Conservation (phyloP, 148 eudicot species). For the Vaccinium macrocarpon region DNA sequence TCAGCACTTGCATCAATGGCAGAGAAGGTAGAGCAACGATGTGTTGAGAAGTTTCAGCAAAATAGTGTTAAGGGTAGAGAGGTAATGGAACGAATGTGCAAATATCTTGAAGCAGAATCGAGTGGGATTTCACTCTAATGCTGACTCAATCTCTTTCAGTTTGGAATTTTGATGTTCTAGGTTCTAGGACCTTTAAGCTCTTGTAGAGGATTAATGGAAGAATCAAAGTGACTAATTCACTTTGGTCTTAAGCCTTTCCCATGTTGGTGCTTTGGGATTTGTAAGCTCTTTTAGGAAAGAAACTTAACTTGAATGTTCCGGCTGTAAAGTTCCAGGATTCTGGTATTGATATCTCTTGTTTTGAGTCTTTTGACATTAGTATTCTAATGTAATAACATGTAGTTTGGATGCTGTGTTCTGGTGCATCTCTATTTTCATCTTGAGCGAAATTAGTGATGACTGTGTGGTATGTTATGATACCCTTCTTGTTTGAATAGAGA, state of each 20-base stretch:
- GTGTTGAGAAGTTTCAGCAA: conserved; percentile 85
- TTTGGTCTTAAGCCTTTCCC: conserved; percentile 7
- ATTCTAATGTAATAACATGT: background rate
- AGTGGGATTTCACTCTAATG: conserved; percentile 57
- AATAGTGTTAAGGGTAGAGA: conserved; percentile 95
- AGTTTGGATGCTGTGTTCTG: conserved; percentile 10
- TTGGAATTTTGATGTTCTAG: background rate
- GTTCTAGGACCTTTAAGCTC: conserved; percentile 4
- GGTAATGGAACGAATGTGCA: conserved; percentile 98
- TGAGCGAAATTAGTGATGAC: background rate
- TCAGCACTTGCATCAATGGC: conserved; percentile 90
- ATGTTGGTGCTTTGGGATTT: background rate
- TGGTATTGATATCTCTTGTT: background rate
- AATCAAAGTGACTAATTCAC: background rate
- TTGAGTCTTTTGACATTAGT: background rate
- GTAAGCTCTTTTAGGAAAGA: conserved; percentile 1
- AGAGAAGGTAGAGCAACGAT: conserved; percentile 84
- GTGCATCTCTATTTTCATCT: conserved; percentile 5
- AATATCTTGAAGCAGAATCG: conserved; percentile 96
- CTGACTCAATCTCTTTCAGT: background rate
- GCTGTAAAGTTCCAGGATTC: background rate
- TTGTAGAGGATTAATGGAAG: conserved; percentile 3
- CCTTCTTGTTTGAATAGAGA: background rate
- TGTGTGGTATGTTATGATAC: background rate
- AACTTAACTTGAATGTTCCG: conserved; percentile 3